These are phyloP conservation scores for Pistacia vera DNA, from an alignment of 345 rosid genomes.

Conservation along the genomic window DNA sequence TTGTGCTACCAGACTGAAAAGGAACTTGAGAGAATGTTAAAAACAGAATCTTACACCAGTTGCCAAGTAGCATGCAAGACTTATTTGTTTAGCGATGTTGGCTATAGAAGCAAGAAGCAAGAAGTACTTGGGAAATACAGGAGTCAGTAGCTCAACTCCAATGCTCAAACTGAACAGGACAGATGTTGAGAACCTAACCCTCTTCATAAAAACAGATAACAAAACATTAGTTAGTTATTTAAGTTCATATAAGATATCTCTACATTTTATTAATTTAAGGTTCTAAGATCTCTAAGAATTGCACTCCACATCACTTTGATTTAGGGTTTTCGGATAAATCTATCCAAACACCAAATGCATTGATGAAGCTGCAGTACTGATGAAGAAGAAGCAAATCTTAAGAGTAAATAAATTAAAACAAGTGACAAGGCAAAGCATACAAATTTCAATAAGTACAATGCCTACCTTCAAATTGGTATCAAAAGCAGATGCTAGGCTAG, in stretches of 20 bases:
- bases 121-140: slow-evolving; percentile 71
- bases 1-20: neutral
- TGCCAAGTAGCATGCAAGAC: slow-evolving; percentile 79
- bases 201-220: slow-evolving; percentile 40
- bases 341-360: slow-evolving; percentile 5
- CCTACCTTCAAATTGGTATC: slow-evolving; percentile 90
- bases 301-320: neutral
- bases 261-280: slow-evolving; percentile 4
- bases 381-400: neutral
- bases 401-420: slow-evolving; percentile 5
- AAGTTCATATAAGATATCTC: neutral
- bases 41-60: slow-evolving; percentile 65
- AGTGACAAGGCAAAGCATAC: neutral
- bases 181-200: slow-evolving; percentile 86
- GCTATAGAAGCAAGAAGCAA: slow-evolving; percentile 83
- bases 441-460: neutral
- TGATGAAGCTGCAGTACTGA: slow-evolving; percentile 14
- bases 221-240: slow-evolving; percentile 13
- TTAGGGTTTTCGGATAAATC: slow-evolving; percentile 6
- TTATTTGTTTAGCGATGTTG: slow-evolving; percentile 92
- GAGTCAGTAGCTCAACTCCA: slow-evolving; percentile 91
- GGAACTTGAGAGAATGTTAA: slow-evolving; percentile 2
- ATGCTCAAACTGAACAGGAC: slow-evolving; percentile 84
- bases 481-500: slow-evolving; percentile 83
- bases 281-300: slow-evolving; percentile 13